Conservation (phyloP, 139 green algal genomes). For the Desmodesmus armatus region DNA sequence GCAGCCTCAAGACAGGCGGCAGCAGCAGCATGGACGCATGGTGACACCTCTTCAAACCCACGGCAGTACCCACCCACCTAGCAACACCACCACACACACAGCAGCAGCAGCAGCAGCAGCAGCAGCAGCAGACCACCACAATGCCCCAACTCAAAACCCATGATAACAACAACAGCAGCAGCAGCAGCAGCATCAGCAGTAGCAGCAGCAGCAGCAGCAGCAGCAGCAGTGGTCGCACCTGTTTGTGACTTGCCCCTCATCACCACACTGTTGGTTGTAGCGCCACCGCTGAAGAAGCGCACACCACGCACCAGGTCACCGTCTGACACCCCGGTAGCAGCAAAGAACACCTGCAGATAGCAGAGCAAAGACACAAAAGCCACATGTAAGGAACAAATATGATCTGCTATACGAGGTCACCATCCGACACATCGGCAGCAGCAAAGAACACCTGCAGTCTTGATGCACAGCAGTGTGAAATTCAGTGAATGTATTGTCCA, state of each 20-base stretch:
- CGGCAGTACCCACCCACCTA: too few species aligned
- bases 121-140: too few species aligned
- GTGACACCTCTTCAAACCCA: too few species aligned
- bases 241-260: slow-evolving; percentile 82
- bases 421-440: slow-evolving; percentile 83
- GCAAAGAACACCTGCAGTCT: slow-evolving; percentile 88
- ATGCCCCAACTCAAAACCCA: too few species aligned
- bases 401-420: slow-evolving; percentile 86
- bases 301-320: slow-evolving; percentile 82
- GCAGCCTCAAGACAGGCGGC: too few species aligned
- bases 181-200: background rate
- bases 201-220: background rate
- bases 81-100: too few species aligned
- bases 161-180: background rate
- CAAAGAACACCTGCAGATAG: slow-evolving; percentile 87
- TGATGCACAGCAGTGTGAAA: too few species aligned
- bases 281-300: slow-evolving; percentile 76
- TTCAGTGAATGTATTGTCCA: too few species aligned
- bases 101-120: too few species aligned
- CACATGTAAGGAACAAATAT: too few species aligned
- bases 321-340: slow-evolving; percentile 84
- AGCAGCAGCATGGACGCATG: too few species aligned
- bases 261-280: slow-evolving; percentile 82
- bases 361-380: background rate
- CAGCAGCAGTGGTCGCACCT: background rate